phyloP scores from a whole-genome alignment of 306 rosid genomes.

The Prunus mume region DNA sequence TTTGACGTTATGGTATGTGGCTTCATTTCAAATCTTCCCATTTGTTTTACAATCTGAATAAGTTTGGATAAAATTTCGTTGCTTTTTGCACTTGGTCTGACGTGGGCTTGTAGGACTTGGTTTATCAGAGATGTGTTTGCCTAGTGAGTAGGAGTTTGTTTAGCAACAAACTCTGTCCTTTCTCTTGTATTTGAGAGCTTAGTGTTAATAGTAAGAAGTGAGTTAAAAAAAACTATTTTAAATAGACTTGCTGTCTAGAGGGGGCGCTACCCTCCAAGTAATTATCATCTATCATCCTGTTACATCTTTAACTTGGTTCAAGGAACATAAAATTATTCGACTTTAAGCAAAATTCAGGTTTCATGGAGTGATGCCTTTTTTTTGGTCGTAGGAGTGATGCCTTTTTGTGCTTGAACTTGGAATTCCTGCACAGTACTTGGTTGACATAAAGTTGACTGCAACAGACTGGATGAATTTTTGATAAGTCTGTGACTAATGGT shows the following conservation, averaged over 20 bases:
- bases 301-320: neutral
- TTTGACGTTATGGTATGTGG: constrained; percentile 85
- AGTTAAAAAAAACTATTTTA: neutral
- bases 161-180: neutral
- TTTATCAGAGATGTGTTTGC: neutral
- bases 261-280: neutral
- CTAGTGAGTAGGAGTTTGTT: neutral
- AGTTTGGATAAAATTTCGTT: neutral
- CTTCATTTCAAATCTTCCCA: neutral
- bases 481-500: neutral
- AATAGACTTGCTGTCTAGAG: neutral
- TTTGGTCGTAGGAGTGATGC: neutral
- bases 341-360: neutral
- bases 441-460: neutral
- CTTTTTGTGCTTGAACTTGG: neutral
- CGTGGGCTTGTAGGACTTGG: neutral
- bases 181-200: neutral
- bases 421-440: neutral
- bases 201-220: neutral
- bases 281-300: neutral
- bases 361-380: neutral
- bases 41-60: neutral
- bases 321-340: neutral
- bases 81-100: neutral
- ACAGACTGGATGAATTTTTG: neutral